phyloP scores from a whole-genome alignment of 2,329 filamentous ascomycete species.

The Stachybotrys elegans region DNA sequence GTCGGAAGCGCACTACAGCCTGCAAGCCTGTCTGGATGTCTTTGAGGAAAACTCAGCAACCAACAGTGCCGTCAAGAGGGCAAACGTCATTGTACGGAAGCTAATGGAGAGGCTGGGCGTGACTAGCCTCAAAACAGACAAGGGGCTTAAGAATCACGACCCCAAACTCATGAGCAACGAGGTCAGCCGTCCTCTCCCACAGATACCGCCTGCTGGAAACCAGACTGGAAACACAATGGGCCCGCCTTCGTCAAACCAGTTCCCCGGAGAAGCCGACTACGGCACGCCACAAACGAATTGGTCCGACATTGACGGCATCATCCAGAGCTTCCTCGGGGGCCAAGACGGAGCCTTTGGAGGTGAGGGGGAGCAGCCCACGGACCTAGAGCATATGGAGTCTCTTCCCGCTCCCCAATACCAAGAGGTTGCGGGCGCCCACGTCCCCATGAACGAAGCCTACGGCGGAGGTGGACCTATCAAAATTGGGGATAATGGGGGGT shows the following conservation, averaged over 20 bases:
- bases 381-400: too few relatives aligned
- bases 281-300: slow-evolving; percentile 14
- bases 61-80: slow-evolving; percentile 42
- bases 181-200: too few relatives aligned
- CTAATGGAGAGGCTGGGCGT: slow-evolving; percentile 37
- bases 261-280: not conserved
- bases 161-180: not conserved
- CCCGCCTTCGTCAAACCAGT: not conserved
- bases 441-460: too few relatives aligned
- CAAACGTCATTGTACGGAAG: slow-evolving; percentile 37
- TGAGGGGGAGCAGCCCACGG: not conserved
- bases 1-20: slow-evolving; percentile 31
- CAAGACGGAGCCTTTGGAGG: not conserved
- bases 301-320: slow-evolving; percentile 30
- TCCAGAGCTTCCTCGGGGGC: slow-evolving; percentile 24
- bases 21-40: slow-evolving; percentile 39
- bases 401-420: too few relatives aligned
- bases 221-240: not conserved
- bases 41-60: slow-evolving; percentile 45
- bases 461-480: too few relatives aligned
- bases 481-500: not conserved
- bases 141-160: not conserved
- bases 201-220: not conserved
- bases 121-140: slow-evolving; percentile 6
- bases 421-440: too few relatives aligned